Evolutionary conservation across 2,329 filamentous ascomycete species (phyloP).

Genomic region (Cadophora luteo-olivacea): DNA sequence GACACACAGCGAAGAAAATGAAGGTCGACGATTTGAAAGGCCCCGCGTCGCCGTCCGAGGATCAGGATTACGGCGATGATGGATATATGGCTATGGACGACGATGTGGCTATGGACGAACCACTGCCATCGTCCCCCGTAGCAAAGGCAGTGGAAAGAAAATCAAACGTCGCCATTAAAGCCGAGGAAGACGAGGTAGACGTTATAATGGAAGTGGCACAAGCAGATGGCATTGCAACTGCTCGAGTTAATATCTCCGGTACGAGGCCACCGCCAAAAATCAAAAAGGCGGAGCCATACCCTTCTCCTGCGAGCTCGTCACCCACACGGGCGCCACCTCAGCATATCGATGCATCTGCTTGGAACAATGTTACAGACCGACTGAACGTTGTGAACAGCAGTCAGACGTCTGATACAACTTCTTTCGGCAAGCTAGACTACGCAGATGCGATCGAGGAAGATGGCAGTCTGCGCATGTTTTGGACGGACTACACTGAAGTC

Average conservation of each 20-base stretch:
- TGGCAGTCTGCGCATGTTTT: conserved; percentile 92
- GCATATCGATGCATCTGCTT: conserved; percentile 78
- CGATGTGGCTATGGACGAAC: conserved; percentile 81
- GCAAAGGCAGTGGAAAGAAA: conserved; percentile 80
- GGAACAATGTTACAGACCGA: conserved; percentile 86
- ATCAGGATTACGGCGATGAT: conserved; percentile 62
- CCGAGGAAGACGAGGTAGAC: conserved; percentile 73
- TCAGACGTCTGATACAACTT: conserved; percentile 65
- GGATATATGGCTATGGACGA: conserved; percentile 66
- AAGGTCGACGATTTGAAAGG: conserved; percentile 58
- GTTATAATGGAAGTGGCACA: conserved; percentile 90
- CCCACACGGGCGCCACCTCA: conserved; percentile 66
- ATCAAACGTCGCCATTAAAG: conserved; percentile 60
- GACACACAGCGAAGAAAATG: conserved; percentile 60
- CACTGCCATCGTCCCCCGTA: conserved; percentile 85
- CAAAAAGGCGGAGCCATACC: conserved; percentile 69
- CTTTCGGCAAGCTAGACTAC: conserved; percentile 81
- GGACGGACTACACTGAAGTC: conserved; percentile 94
- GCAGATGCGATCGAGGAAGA: conserved; percentile 92
- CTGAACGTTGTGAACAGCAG: conserved; percentile 85
- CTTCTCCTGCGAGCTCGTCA: conserved; percentile 78
- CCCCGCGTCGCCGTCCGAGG: conserved; percentile 53
- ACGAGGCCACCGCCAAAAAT: conserved; percentile 79
- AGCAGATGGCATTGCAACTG: conserved; percentile 69
- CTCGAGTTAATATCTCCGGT: conserved; percentile 85